Evolutionary conservation across 1,284 basidiomycete species (phyloP), one percentile per base, ranked within the genome.

Genomic region (Sutorius eximius): DNA sequence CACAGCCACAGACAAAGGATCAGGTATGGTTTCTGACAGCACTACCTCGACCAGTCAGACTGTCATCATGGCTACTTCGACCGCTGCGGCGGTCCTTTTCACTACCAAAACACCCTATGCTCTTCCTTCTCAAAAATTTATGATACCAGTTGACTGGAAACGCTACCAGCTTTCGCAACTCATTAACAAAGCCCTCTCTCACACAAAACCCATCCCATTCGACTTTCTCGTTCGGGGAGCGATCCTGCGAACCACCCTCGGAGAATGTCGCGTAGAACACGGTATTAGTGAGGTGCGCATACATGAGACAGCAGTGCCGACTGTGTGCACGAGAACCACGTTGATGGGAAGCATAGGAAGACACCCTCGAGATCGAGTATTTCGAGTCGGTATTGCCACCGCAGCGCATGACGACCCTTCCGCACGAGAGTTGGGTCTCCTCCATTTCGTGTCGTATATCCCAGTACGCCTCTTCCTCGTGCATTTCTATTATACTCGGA

Each of bases 131-230:
- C 91, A 94, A 69, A 95, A 94, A 66, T 98, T 95, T 71, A 89
- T 98, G 84, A 90, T 99, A 24, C 96, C 96, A 0, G 78, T 86
- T 2, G 79, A 85, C 71, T 99, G 95, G 95, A 85, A 83, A 53
- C 87, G 95, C 16, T 97, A 91, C 70, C 96, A 98, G 68, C 88
- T 99, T n/a, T 98, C 95, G 0, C 95, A 98, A 60, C 86, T 98
- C 45, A 88, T 99, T 61, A 99, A 99, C 78, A 96, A 97, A 68
- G 91, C 96, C 1, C 79, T 99, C 16, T 81, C 82, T 1, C 82
- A 93, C 12, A 66, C 80, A 0, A 80, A 82, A 49, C 85, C 92
- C 0, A 79, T 98, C 1, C 96, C 95, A 0, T 98, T 98, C 66
- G 96, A 99, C 73, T 99, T 98, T 72, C 75, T 99, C 45, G 79